phyloP scores from a whole-genome alignment of 78 protist genomes.

The Isochrysis galbana region DNA sequence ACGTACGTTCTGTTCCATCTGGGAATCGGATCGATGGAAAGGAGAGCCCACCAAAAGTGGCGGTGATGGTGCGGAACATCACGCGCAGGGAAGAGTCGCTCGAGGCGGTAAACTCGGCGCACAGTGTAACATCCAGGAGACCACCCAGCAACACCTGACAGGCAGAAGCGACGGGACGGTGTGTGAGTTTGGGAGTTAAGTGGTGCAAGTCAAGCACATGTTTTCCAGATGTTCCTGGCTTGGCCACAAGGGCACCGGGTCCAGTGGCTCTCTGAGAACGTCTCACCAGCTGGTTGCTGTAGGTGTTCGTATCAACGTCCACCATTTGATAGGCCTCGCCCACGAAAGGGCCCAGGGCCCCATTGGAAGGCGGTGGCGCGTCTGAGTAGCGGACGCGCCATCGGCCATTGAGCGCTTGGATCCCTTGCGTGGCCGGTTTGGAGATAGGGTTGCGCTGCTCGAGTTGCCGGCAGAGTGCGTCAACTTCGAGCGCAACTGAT shows the following conservation, averaged over 20 bases:
- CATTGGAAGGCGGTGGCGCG: conserved; percentile 11
- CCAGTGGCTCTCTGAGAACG: too few relatives aligned
- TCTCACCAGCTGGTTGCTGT: background rate
- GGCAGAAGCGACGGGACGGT: too few relatives aligned
- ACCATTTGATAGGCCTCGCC: background rate
- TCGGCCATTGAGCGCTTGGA: background rate
- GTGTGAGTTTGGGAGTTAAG: too few relatives aligned
- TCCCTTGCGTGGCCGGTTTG: background rate
- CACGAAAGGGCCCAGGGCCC: background rate
- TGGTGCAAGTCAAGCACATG: too few relatives aligned
- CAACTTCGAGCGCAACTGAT: background rate
- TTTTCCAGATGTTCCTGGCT: too few relatives aligned
- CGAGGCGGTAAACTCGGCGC: background rate
- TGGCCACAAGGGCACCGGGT: too few relatives aligned
- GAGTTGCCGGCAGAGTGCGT: background rate
- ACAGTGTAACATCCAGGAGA: background rate
- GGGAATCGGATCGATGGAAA: background rate
- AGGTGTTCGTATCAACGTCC: background rate
- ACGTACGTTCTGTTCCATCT: background rate
- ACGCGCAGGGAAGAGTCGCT: background rate
- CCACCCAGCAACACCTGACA: too few relatives aligned
- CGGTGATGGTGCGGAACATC: background rate
- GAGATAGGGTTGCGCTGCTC: background rate
- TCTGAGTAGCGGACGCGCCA: background rate
- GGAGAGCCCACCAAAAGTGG: background rate